Base-by-base conservation (phyloP, 140 eudicot genomes). In the Stevia rebaudiana region DNA sequence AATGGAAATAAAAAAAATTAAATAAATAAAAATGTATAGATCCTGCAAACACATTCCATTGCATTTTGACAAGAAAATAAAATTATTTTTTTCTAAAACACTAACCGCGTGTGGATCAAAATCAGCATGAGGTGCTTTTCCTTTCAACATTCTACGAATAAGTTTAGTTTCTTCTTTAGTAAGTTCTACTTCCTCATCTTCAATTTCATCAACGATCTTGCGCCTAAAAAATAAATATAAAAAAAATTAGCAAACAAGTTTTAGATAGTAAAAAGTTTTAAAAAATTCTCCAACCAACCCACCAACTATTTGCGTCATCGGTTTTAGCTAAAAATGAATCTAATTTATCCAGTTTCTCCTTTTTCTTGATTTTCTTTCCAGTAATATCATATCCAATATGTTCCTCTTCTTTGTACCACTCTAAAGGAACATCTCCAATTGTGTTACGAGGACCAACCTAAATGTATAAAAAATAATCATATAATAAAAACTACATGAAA, bases 291-390 rank as follows among this genome's bases (percentile, higher is more conserved):
- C 28, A 47, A 82, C 30, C 28, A 47, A 82, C 97, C 58, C 48
- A 90, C 97, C 97, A 90, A 59, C 74, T 84, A 11, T 90, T 83
- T 19, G 92, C 49, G 65, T 91, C 91, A 71, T 91, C 98, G 13
- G 80, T 88, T 60, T 74, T 81, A 16, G 80, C 94, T 51, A 92
- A 77, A 78, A 81, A 88, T 36, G 83, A 77, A 46, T 79, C 81
- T 37, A 92, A 78, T 74, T 79, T 81, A 76, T 86, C 90, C 55
- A 74, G 80, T 75, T 81, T 88, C 65, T 92, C 96, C 63, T 85
- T 92, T 70, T 92, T 92, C 88, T 92, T 92, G 56, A 92, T 79
- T 84, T 92, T 92, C 95, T 80, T 88, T 54, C 98, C 98, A 43
- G 81, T 22, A 54, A 81, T 30, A 61, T 92, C 95, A 69, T 92